A percentile compares a stretch with the other conserved stretches of the same genome.
These are phyloP conservation scores for Phylloporus sp. DNA, from an alignment of 768 basidiomycete species.

Conservation along the genomic window DNA sequence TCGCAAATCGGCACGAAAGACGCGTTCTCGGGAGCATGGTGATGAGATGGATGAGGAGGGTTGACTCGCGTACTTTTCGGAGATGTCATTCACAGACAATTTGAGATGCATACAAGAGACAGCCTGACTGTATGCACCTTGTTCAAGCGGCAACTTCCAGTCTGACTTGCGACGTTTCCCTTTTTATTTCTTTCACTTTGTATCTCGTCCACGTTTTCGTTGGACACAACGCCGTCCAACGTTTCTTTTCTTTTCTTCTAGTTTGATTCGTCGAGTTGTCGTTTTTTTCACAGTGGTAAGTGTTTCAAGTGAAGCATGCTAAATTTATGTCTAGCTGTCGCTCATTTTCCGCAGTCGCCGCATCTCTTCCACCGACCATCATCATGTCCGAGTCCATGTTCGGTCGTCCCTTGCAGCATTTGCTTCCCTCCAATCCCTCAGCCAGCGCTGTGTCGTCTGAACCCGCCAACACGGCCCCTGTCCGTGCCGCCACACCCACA, in stretches of 20 bases:
- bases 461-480: constrained; percentile 11
- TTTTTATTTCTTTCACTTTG: not conserved
- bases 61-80: too few relatives aligned
- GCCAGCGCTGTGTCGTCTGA: not conserved
- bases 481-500: constrained; percentile 7
- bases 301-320: constrained; percentile 4
- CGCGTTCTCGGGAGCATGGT: constrained; percentile 24
- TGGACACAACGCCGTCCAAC: not conserved
- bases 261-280: not conserved
- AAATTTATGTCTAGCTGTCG: constrained; percentile 14
- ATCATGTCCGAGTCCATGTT: constrained; percentile 29
- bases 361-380: constrained; percentile 14
- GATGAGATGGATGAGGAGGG: not conserved
- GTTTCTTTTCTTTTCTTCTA: not conserved
- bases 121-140: too few relatives aligned
- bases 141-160: constrained; percentile 11
- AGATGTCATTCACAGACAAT: too few relatives aligned
- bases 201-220: not conserved
- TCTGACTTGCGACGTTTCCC: too few relatives aligned
- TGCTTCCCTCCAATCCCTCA: constrained; percentile 16
- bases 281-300: constrained; percentile 13
- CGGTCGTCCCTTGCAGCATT: constrained; percentile 23
- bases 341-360: constrained; percentile 5
- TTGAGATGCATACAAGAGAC: too few relatives aligned
- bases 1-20: constrained; percentile 33